A percentile compares a stretch with the other conserved stretches of the same genome.
These are phyloP conservation scores for Asterophora parasitica DNA, from an alignment of 768 basidiomycete genomes.

Conservation along the genomic window DNA sequence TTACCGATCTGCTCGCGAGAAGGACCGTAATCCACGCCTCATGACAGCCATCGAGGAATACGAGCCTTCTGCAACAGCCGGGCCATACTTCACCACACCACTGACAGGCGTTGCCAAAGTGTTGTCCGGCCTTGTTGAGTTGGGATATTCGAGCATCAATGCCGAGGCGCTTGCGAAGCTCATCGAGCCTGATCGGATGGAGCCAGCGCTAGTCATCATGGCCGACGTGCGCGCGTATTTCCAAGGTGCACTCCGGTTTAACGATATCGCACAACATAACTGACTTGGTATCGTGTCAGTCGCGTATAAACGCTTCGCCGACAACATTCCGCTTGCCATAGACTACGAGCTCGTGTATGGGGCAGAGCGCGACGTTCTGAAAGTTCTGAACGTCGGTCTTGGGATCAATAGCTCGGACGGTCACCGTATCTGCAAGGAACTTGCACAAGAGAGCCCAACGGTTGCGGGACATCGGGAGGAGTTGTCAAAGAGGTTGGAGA, in stretches of 20 bases:
- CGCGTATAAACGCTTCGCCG: conserved; percentile 54
- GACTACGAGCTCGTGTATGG: conserved; percentile 55
- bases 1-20: conserved; percentile 41
- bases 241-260: conserved; percentile 44
- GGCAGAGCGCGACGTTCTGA: conserved; percentile 40
- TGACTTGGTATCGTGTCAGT: conserved; percentile 28
- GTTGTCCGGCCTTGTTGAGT: conserved; percentile 29
- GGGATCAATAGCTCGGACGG: conserved; percentile 47
- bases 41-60: conserved; percentile 23
- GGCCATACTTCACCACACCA: background rate
- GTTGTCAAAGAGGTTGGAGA: conserved; percentile 11
- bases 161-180: conserved; percentile 44
- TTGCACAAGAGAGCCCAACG: conserved; percentile 30
- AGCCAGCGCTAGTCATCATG: conserved; percentile 60
- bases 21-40: conserved; percentile 23
- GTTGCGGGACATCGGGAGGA: conserved; percentile 9
- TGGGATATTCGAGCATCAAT: conserved; percentile 35
- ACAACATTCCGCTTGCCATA: conserved; percentile 52
- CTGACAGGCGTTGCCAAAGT: conserved; percentile 28
- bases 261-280: background rate
- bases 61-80: background rate
- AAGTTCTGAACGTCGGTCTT: conserved; percentile 42
- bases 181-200: conserved; percentile 46
- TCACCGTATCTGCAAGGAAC: conserved; percentile 38
- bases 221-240: conserved; percentile 70